Conservation (phyloP, 2,329 filamentous ascomycete genomes). For the Monilinia laxa region DNA sequence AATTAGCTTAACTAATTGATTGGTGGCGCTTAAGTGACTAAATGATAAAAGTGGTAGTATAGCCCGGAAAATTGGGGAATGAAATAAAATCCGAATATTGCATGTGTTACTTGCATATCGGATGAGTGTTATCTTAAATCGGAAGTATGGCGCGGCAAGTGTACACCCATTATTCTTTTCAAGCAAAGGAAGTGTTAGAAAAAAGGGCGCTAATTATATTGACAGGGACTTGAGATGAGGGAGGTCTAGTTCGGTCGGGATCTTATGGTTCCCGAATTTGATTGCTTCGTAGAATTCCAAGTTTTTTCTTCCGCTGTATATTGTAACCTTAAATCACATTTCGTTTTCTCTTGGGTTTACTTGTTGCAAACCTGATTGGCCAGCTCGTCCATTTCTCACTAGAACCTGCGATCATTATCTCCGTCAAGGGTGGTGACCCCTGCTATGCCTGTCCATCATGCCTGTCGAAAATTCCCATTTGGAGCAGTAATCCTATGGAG, state of each 20-base stretch:
- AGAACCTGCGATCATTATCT: background rate
- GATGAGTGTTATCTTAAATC: background rate
- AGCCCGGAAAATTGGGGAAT: conserved; percentile 14
- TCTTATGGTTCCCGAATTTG: background rate
- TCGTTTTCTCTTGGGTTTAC: background rate
- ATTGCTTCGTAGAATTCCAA: background rate
- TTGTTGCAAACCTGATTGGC: conserved; percentile 8
- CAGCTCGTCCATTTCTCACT: background rate
- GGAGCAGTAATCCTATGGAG: conserved; percentile 9
- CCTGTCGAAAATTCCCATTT: background rate
- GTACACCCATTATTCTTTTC: background rate
- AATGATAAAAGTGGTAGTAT: background rate
- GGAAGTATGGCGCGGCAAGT: background rate
- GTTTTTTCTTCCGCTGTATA: background rate
- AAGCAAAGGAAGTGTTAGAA: background rate
- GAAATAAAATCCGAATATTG: conserved; percentile 2
- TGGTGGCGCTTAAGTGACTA: background rate
- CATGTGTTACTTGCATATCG: conserved; percentile 10
- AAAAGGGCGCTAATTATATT: background rate
- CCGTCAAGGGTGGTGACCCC: background rate
- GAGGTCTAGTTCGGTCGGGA: background rate
- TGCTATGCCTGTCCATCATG: conserved; percentile 15
- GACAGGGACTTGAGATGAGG: background rate
- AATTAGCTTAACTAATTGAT: background rate
- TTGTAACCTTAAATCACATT: background rate